These are phyloP conservation scores for Coemansia sp. DNA, from an alignment of 192 early-diverging fungal species.

Conservation along the genomic window DNA sequence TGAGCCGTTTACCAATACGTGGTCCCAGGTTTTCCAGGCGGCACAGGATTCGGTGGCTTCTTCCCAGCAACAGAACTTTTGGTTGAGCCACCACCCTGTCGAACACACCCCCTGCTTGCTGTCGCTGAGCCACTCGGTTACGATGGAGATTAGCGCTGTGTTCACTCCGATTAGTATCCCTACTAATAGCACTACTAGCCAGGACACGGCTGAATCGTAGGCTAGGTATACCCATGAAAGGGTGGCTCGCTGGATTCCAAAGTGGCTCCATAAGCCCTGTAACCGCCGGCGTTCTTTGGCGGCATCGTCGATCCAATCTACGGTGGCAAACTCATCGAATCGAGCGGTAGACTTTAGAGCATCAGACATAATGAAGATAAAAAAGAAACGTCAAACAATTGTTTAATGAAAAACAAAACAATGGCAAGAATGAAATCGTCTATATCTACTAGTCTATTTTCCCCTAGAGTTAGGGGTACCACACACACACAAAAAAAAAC, in stretches of 20 bases:
- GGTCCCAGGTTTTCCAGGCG: conserved; percentile 74
- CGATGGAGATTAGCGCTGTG: conserved; percentile 86
- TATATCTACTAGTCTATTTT: neutral
- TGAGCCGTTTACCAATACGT: conserved; percentile 49
- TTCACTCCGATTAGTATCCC: conserved; percentile 78
- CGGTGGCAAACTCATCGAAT: conserved; percentile 62
- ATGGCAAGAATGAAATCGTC: neutral
- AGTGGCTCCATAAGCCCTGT: neutral
- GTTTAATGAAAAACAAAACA: neutral
- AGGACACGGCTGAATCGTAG: conserved; percentile 75
- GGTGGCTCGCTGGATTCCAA: neutral
- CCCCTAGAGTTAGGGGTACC: neutral
- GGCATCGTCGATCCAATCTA: conserved; percentile 64
- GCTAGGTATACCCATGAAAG: conserved; percentile 30
- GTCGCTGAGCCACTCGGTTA: conserved; percentile 88
- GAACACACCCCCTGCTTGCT: conserved; percentile 81
- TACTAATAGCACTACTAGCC: conserved; percentile 81
- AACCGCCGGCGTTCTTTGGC: conserved; percentile 55
- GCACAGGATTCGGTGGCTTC: conserved; percentile 55
- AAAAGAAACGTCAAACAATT: neutral
- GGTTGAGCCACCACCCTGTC: conserved; percentile 83
- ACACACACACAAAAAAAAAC: neutral
- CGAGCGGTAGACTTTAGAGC: conserved; percentile 30
- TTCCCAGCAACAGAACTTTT: conserved; percentile 92
- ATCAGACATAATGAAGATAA: neutral